phyloP scores from a whole-genome alignment of 2,329 filamentous ascomycete species.

The Arthrobotrys musiformis region DNA sequence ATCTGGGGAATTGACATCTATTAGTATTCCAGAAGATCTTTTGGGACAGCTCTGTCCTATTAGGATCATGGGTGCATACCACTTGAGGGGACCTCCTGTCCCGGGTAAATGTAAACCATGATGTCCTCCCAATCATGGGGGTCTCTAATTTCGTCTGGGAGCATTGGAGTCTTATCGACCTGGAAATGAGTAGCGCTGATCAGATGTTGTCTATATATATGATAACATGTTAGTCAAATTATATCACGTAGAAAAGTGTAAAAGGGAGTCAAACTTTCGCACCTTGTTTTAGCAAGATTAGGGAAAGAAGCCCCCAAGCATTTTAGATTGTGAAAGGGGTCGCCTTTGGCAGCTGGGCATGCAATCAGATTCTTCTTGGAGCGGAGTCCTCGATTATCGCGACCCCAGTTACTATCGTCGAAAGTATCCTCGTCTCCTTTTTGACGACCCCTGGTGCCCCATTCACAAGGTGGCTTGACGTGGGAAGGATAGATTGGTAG shows the following conservation, averaged over 20 bases:
- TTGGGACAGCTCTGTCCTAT: not conserved
- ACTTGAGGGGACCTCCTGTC: constrained; percentile 32
- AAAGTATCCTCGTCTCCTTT: constrained; percentile 2
- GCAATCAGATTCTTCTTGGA: constrained; percentile 17
- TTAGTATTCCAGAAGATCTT: too few relatives aligned
- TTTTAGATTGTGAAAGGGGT: constrained; percentile 31
- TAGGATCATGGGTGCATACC: constrained; percentile 6
- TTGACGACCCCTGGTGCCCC: constrained; percentile 17
- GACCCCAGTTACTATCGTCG: not conserved
- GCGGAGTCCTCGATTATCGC: not conserved
- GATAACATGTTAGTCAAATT: not conserved
- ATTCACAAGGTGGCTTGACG: constrained; percentile 21
- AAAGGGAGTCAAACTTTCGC: not conserved
- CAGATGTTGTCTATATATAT: constrained; percentile 34
- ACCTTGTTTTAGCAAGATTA: constrained; percentile 49
- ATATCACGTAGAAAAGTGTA: too few relatives aligned
- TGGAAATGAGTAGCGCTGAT: constrained; percentile 20
- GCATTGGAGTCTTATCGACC: constrained; percentile 22
- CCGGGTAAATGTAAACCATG: constrained; percentile 18
- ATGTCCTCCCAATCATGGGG: constrained; percentile 48
- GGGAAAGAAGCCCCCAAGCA: constrained; percentile 43
- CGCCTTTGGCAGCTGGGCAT: constrained; percentile 50
- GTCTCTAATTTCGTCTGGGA: constrained; percentile 38
- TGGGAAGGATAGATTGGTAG: constrained; percentile 13
- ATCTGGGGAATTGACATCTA: not conserved